Conservation (phyloP, 176 grass and related monocot species). For the Metroxylon sagu region DNA sequence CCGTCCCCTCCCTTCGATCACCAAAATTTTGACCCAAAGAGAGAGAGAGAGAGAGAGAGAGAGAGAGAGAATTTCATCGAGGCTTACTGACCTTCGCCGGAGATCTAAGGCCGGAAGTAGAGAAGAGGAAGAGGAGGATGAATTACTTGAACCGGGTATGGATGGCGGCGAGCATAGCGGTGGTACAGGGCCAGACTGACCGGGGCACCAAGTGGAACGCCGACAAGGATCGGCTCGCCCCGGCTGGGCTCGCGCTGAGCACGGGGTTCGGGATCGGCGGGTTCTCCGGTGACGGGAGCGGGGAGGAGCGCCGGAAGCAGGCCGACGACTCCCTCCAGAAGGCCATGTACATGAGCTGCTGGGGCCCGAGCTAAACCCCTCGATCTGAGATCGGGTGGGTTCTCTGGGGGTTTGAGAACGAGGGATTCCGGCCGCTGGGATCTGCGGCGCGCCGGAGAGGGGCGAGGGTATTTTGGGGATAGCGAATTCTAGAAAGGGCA, state of each 20-base stretch:
- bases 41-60: too few relatives aligned
- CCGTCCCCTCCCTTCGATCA: too few relatives aligned
- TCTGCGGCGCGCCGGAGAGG: too few relatives aligned
- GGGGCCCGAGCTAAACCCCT: conserved; percentile 18
- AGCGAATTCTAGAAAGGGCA: too few relatives aligned
- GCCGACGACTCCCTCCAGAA: conserved; percentile 25
- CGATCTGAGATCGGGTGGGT: too few relatives aligned
- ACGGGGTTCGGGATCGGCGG: conserved; percentile 3
- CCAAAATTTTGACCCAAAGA: too few relatives aligned
- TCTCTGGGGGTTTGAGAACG: too few relatives aligned
- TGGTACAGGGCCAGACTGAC: conserved; percentile 23
- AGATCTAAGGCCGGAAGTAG: too few relatives aligned
- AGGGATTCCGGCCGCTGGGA: too few relatives aligned
- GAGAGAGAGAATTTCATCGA: too few relatives aligned
- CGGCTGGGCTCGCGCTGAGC: conserved; percentile 5
- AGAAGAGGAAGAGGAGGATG: conserved; percentile 5
- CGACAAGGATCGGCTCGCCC: conserved; percentile 11
- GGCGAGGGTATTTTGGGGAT: too few relatives aligned
- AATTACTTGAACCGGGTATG: conserved; percentile 30
- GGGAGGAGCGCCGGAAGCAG: conserved; percentile 1
- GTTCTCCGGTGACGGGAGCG: conserved; percentile 4
- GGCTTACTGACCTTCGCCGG: too few relatives aligned
- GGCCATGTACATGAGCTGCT: conserved; percentile 43
- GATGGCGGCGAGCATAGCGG: conserved; percentile 33
- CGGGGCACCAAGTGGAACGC: neutral